Evolutionary conservation across 257 asterid species (phyloP).

Genomic region (Vinca minor): DNA sequence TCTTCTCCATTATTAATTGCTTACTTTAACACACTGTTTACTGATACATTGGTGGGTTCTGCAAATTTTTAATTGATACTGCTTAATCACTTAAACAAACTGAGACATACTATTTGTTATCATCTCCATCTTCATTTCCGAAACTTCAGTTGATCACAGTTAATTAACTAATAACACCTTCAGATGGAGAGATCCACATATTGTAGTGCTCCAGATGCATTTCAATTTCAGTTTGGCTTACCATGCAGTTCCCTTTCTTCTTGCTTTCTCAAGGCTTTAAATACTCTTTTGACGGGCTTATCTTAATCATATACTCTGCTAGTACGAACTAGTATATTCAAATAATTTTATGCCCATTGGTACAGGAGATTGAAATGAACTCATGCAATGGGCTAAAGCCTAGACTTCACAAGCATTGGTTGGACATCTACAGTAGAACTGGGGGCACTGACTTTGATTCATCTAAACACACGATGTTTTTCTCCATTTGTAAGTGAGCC

Average conservation of each 20-base stretch:
- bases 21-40: not conserved
- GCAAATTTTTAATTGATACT: not conserved
- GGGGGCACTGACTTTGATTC: slow-evolving; percentile 59
- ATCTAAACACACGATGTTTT: slow-evolving; percentile 55
- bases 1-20: not conserved
- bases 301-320: not conserved
- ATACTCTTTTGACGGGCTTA: not conserved
- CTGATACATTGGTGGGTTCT: no score
- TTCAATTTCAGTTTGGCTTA: not conserved
- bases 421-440: slow-evolving; percentile 49
- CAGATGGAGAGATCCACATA: not conserved
- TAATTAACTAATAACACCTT: not conserved
- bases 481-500: slow-evolving; percentile 64
- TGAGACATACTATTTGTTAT: not conserved
- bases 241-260: not conserved
- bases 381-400: slow-evolving; percentile 49
- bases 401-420: slow-evolving; percentile 65
- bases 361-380: slow-evolving; percentile 43
- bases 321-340: not conserved
- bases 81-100: not conserved
- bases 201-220: not conserved
- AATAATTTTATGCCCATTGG: slow-evolving; percentile 9
- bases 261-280: not conserved
- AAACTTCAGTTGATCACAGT: not conserved
- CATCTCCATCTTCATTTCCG: not conserved